phyloP scores from a whole-genome alignment of 2,329 filamentous ascomycete genomes.

The Pestalotiopsis sp. region DNA sequence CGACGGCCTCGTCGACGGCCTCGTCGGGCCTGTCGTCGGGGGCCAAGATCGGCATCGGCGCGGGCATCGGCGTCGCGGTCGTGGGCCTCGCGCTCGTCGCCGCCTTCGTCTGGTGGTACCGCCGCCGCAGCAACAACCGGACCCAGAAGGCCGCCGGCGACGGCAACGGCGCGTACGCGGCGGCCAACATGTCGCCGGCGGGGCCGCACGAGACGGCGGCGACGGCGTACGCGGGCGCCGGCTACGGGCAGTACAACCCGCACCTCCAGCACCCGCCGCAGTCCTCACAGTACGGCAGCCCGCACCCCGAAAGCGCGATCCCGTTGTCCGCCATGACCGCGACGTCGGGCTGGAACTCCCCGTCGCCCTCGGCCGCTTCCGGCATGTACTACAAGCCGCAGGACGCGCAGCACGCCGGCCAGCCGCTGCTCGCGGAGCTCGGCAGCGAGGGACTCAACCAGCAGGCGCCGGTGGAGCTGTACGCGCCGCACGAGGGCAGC shows the following conservation, averaged over 20 bases:
- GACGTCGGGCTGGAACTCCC: background rate
- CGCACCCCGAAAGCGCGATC: background rate
- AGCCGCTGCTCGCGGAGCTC: slow-evolving; percentile 16
- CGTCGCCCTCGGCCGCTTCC: background rate
- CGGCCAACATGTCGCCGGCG: background rate
- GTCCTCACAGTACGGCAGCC: background rate
- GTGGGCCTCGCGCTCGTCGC: slow-evolving; percentile 23
- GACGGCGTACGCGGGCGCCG: background rate
- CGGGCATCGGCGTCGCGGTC: slow-evolving; percentile 35
- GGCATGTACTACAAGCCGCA: slow-evolving; percentile 7
- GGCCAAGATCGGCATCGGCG: slow-evolving; percentile 42
- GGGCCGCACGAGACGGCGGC: background rate
- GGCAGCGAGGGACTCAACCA: background rate
- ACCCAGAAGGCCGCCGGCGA: background rate
- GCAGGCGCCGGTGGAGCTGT: slow-evolving; percentile 11
- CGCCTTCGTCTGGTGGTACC: slow-evolving; percentile 32
- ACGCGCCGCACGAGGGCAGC: background rate
- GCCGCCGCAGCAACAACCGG: slow-evolving; percentile 7
- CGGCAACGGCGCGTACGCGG: background rate
- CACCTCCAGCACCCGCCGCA: background rate
- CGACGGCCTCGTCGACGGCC: slow-evolving; percentile 17
- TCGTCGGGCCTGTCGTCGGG: slow-evolving; percentile 33
- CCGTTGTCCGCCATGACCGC: background rate
- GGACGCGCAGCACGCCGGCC: background rate
- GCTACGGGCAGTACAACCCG: background rate